A percentile compares a stretch with the other conserved stretches of the same genome.
These are phyloP conservation scores for Debaryomyces singareniensis DNA, from an alignment of 1,139 yeast genomes.

Conservation along the genomic window DNA sequence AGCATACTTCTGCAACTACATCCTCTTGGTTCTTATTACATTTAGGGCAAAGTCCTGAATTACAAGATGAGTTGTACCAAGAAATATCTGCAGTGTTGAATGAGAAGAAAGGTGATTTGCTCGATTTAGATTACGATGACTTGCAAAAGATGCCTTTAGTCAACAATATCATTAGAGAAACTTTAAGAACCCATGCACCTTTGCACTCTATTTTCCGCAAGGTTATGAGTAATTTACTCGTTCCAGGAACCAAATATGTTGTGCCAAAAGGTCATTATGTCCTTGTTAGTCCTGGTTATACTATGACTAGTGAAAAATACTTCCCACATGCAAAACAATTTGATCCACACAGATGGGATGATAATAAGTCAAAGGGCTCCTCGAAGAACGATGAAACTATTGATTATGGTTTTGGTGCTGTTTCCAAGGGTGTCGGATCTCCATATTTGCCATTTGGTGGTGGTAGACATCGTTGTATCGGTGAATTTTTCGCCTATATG, in stretches of 20 bases:
- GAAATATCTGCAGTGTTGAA: constrained; percentile 67
- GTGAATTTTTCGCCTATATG: constrained; percentile 95
- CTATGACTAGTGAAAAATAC: constrained; percentile 68
- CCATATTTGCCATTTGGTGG: constrained; percentile 98
- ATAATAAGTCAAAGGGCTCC: constrained; percentile 25
- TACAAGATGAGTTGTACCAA: constrained; percentile 71
- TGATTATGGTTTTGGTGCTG: constrained; percentile 94
- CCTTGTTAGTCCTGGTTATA: constrained; percentile 88
- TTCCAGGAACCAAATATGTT: constrained; percentile 73
- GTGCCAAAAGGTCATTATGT: constrained; percentile 90
- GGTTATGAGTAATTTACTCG: constrained; percentile 70
- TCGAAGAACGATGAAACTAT: constrained; percentile 42
- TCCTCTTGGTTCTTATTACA: constrained; percentile 93
- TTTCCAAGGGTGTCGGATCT: constrained; percentile 90
- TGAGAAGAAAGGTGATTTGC: constrained; percentile 32
- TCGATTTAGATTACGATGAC: constrained; percentile 71
- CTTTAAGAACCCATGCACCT: constrained; percentile 93
- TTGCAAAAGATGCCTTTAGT: constrained; percentile 75
- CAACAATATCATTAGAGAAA: constrained; percentile 83
- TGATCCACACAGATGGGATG: constrained; percentile 88
- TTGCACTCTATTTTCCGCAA: constrained; percentile 92
- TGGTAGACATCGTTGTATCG: constrained; percentile 99
- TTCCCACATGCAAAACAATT: constrained; percentile 69
- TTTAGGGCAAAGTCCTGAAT: constrained; percentile 76
- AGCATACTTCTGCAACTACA: constrained; percentile 95